These are phyloP conservation scores for Fusarium anthophilum DNA, from an alignment of 2,329 filamentous ascomycete species.

Conservation along the genomic window DNA sequence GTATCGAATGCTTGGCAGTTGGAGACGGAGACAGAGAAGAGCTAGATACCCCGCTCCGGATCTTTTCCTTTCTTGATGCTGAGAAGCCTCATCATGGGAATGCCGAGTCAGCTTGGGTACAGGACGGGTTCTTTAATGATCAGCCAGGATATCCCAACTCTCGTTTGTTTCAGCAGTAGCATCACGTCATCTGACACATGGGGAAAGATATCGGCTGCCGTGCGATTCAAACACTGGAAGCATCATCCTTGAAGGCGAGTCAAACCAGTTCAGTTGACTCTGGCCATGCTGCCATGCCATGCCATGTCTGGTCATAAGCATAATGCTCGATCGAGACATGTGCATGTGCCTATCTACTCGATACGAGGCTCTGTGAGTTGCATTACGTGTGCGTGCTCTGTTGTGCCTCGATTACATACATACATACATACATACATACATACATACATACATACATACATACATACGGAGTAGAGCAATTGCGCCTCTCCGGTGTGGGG, in stretches of 20 bases:
- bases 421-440: not conserved
- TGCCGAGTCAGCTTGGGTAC: not conserved
- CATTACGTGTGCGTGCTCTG: not conserved
- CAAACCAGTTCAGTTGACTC: not conserved
- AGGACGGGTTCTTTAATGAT: not conserved
- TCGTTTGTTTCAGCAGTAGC: slow-evolving; percentile 1
- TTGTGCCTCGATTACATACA: not conserved
- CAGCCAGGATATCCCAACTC: slow-evolving; percentile 10
- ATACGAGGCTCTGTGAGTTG: not conserved
- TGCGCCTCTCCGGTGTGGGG: slow-evolving; percentile 12
- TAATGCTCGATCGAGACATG: not conserved
- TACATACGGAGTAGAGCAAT: not conserved
- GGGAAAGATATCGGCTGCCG: not conserved
- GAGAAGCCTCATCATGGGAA: not conserved
- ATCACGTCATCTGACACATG: slow-evolving; percentile 26
- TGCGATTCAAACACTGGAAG: not conserved
- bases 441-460: not conserved
- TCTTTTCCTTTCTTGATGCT: not conserved
- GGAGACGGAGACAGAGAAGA: not conserved
- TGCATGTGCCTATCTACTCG: not conserved
- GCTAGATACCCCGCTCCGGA: not conserved
- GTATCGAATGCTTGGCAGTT: not conserved
- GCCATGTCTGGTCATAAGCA: not conserved
- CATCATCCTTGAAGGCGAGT: slow-evolving; percentile 20
- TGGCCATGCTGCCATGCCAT: not conserved